Evolutionary conservation across 2,329 filamentous ascomycete species (phyloP).

Genomic region (Colletotrichum sp.): DNA sequence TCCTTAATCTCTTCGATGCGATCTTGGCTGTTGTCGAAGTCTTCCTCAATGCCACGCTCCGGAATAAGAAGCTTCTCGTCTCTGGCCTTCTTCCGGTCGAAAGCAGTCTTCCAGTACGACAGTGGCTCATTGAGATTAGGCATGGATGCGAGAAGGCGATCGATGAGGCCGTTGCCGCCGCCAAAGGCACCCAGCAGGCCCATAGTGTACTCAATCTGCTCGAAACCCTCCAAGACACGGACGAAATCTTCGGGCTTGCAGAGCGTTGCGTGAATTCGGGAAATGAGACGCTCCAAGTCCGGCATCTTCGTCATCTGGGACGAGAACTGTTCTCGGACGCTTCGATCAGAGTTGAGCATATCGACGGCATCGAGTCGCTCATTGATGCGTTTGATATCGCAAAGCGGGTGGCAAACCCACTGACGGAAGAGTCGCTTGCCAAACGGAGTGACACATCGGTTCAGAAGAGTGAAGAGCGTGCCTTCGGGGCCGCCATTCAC

Average conservation of each 20-base stretch:
- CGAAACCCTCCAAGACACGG: slow-evolving; percentile 91
- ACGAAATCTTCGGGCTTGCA: slow-evolving; percentile 93
- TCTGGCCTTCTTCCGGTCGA: slow-evolving; percentile 81
- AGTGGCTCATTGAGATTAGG: slow-evolving; percentile 79
- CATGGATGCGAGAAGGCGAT: slow-evolving; percentile 84
- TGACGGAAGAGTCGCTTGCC: slow-evolving; percentile 95
- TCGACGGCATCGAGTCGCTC: slow-evolving; percentile 94
- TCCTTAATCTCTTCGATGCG: slow-evolving; percentile 77
- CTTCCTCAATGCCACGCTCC: slow-evolving; percentile 84
- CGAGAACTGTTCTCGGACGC: slow-evolving; percentile 84
- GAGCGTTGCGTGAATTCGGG: slow-evolving; percentile 89
- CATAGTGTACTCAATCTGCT: slow-evolving; percentile 97
- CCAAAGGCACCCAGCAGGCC: slow-evolving; percentile 75
- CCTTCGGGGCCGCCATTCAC: slow-evolving; percentile 85
- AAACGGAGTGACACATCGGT: slow-evolving; percentile 94
- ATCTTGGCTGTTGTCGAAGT: slow-evolving; percentile 86
- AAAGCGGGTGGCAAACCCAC: slow-evolving; percentile 96
- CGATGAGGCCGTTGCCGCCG: slow-evolving; percentile 82
- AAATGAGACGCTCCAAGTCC: slow-evolving; percentile 92
- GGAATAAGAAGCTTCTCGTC: slow-evolving; percentile 85
- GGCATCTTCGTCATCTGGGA: slow-evolving; percentile 90
- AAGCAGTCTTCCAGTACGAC: slow-evolving; percentile 88
- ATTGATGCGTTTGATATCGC: slow-evolving; percentile 87
- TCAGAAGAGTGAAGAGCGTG: slow-evolving; percentile 88
- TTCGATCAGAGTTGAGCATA: slow-evolving; percentile 82